Percentiles rank a stretch among this genome's conserved stretches.
phyloP scores from a whole-genome alignment of 148 eudicot genomes.

The Dianthus caryophyllus region DNA sequence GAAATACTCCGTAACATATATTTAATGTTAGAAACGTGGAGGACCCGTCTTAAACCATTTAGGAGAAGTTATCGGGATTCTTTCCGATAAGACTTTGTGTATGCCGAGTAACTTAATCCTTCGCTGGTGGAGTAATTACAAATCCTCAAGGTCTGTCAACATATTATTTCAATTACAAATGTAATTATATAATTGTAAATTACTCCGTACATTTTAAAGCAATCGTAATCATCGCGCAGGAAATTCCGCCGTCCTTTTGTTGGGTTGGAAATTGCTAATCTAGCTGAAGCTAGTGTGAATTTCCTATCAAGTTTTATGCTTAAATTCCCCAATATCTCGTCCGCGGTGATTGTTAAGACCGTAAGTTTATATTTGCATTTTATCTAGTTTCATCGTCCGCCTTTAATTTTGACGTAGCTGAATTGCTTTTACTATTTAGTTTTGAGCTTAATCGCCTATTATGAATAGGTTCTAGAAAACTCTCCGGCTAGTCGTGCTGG shows the following conservation, averaged over 20 bases:
- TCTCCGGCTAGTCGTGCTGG: too few species aligned
- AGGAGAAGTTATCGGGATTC: neutral
- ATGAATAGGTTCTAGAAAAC: too few species aligned
- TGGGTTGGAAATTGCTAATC: conserved; percentile 1
- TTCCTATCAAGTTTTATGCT: neutral
- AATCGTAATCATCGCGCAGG: neutral
- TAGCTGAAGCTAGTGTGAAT: neutral
- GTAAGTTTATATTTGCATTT: neutral
- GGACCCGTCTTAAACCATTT: neutral
- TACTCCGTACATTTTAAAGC: too few species aligned
- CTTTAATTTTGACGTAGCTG: too few species aligned
- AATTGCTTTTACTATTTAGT: too few species aligned
- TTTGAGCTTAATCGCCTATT: too few species aligned
- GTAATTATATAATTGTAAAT: too few species aligned
- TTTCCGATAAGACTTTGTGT: neutral
- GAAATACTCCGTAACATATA: neutral
- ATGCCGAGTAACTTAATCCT: neutral
- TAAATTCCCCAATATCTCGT: neutral
- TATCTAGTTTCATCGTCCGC: too few species aligned
- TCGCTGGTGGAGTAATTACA: neutral
- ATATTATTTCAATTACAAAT: too few species aligned
- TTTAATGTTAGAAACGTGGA: neutral
- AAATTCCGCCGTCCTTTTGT: neutral
- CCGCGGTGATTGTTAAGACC: neutral
- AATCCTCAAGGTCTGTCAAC: neutral